Evolutionary conservation across 106 monocot genomes (phyloP), one percentile per base, ranked within the genome.

Genomic region (Dendrobium chrysotoxum): DNA sequence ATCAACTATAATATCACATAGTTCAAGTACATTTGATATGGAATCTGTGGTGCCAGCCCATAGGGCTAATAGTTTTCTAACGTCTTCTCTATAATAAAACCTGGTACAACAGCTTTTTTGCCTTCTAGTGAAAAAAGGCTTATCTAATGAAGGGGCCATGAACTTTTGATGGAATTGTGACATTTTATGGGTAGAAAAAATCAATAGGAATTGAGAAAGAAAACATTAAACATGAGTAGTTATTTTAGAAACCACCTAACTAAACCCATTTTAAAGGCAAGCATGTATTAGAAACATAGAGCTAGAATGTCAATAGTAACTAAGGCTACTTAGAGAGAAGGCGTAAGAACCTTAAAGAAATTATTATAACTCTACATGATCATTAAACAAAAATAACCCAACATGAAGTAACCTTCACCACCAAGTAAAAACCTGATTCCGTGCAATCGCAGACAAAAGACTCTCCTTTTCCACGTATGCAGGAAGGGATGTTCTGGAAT

Each of bases 401-500:
- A 75, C 47, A 72, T 82, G 39, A 81, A 91, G 79, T n/a, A 78
- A 80, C 8, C 75, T 70, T 35, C 28, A 35, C 3, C 78, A 78
- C 35, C 35, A 90, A 90, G 80, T 76, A 81, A 31, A 78, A 35
- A 99, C 99, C 99, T 99, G 99, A 99, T 99, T 99, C 30, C 86
- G 90, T 41, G 99, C 99, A 91, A 99, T 99, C 3, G 99, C 93
- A 83, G 95, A 86, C 58, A 99, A 86, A 35, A 99, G 84, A 53
- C 83, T 87, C 28, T 93, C 99, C 73, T 99, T 99, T 87, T 95
- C 95, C 85, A 88, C 87, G 87, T 91, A 93, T 74, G 95, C 80
- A 78, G 99, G 99, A 93, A 99, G 99, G 80, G 95, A 99, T 73
- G 77, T 86, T 82, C 99, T 91, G 66, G 93, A 95, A 53, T 89